Percentiles rank a stretch among this genome's conserved stretches.
phyloP scores from a whole-genome alignment of 208 protist species.

The Perkinsela sp. region DNA sequence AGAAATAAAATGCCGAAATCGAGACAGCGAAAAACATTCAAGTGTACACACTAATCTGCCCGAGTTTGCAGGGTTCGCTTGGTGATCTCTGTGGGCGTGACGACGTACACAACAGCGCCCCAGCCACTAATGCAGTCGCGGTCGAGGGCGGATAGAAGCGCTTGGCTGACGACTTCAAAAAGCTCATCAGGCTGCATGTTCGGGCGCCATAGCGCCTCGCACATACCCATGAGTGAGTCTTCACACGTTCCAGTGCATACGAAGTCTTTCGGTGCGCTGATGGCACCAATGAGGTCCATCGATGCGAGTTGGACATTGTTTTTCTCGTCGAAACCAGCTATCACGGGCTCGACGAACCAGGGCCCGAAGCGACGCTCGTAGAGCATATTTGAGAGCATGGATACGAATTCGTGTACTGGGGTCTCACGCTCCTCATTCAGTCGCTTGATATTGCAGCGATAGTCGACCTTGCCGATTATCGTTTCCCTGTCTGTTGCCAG shows the following conservation, averaged over 20 bases:
- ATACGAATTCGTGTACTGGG: slow-evolving; percentile 36
- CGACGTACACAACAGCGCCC: slow-evolving; percentile 71
- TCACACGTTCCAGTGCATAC: slow-evolving; percentile 77
- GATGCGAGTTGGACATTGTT: slow-evolving; percentile 75
- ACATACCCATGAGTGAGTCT: slow-evolving; percentile 88
- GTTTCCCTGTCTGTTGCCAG: slow-evolving; percentile 87
- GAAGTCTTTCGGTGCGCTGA: slow-evolving; percentile 77
- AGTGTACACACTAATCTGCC: slow-evolving; percentile 23
- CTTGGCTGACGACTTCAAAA: slow-evolving; percentile 78
- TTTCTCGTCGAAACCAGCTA: slow-evolving; percentile 78
- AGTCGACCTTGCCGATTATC: slow-evolving; percentile 52
- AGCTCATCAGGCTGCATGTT: slow-evolving; percentile 77
- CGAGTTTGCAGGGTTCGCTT: slow-evolving; percentile 57
- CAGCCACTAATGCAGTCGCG: slow-evolving; percentile 88
- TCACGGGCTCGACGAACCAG: slow-evolving; percentile 89
- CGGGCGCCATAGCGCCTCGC: slow-evolving; percentile 80
- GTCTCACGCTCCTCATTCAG: slow-evolving; percentile 62
- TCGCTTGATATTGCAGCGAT: slow-evolving; percentile 62
- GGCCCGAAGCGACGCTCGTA: slow-evolving; percentile 83
- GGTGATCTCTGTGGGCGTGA: slow-evolving; percentile 38
- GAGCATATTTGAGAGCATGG: slow-evolving; percentile 50
- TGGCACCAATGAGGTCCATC: slow-evolving; percentile 83
- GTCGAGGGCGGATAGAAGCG: slow-evolving; percentile 79
- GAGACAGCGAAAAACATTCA: slow-evolving; percentile 2
- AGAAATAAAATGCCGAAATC: slow-evolving; percentile 7